Conservation (phyloP, 164 flowering plant species). For the Cinnamomum micranthum region DNA sequence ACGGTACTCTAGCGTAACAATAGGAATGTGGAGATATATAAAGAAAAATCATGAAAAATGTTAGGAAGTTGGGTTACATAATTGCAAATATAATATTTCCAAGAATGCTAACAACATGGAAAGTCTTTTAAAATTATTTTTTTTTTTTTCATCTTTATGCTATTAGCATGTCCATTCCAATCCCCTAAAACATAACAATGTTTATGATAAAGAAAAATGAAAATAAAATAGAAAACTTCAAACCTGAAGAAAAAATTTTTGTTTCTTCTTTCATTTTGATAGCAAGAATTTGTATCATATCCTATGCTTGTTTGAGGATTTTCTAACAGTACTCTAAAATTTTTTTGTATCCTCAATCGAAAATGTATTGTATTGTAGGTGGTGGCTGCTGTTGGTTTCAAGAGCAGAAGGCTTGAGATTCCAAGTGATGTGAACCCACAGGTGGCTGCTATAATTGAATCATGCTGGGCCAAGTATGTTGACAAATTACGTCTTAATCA, state of each 20-base stretch:
- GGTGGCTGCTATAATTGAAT: slow-evolving; percentile 66
- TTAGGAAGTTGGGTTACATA: too few species aligned
- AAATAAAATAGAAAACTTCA: not conserved
- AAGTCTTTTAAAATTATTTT: too few species aligned
- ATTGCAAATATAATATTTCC: too few species aligned
- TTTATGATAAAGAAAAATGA: not conserved
- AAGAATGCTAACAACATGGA: too few species aligned
- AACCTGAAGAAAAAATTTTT: not conserved
- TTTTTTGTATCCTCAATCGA: too few species aligned
- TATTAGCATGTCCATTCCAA: too few species aligned
- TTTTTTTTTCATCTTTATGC: too few species aligned
- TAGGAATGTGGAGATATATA: too few species aligned
- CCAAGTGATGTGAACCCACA: slow-evolving; percentile 64
- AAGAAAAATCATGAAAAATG: too few species aligned
- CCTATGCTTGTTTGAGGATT: not conserved
- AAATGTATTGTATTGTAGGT: slow-evolving; percentile 48
- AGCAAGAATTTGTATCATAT: not conserved
- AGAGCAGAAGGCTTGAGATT: slow-evolving; percentile 73
- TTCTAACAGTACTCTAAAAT: not conserved
- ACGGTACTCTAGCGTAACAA: too few species aligned
- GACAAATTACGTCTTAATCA: not conserved
- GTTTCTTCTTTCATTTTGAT: not conserved
- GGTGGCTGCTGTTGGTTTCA: slow-evolving; percentile 88
- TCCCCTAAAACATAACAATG: too few species aligned
- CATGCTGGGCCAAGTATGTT: slow-evolving; percentile 80